Percentiles rank a stretch among this genome's conserved stretches.
phyloP scores from a whole-genome alignment of 2,329 filamentous ascomycete genomes.

The Fusarium brevicatenulatum region DNA sequence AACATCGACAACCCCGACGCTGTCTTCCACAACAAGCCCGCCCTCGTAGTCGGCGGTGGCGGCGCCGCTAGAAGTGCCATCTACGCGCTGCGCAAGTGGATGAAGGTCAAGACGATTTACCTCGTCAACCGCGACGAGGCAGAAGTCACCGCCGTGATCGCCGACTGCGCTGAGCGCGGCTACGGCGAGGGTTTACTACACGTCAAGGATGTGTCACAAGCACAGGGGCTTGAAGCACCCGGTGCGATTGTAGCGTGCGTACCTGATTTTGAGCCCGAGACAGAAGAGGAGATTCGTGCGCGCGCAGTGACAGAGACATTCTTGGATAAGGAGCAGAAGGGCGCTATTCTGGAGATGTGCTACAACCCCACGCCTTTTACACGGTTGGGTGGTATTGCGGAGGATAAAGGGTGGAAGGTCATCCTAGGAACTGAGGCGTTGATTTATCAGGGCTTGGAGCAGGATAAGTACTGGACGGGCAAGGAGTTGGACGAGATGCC shows the following conservation, averaged over 20 bases:
- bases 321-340: slow-evolving; percentile 63
- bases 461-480: slow-evolving; percentile 73
- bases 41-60: slow-evolving; percentile 79
- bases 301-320: slow-evolving; percentile 65
- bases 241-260: slow-evolving; percentile 79
- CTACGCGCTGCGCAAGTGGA: slow-evolving; percentile 77
- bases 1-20: slow-evolving; percentile 59
- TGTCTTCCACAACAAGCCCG: slow-evolving; percentile 68
- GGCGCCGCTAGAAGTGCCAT: slow-evolving; percentile 82
- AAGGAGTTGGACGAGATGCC: slow-evolving; percentile 63
- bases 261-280: slow-evolving; percentile 78
- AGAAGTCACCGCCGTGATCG: slow-evolving; percentile 74
- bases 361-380: slow-evolving; percentile 81
- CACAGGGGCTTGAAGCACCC: slow-evolving; percentile 64
- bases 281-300: slow-evolving; percentile 68
- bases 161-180: slow-evolving; percentile 68
- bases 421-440: slow-evolving; percentile 80
- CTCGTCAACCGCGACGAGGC: slow-evolving; percentile 77
- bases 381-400: slow-evolving; percentile 69
- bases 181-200: slow-evolving; percentile 70
- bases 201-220: slow-evolving; percentile 70
- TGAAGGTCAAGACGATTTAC: slow-evolving; percentile 76
- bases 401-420: slow-evolving; percentile 74
- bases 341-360: slow-evolving; percentile 83
- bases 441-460: slow-evolving; percentile 81